Conservation (phyloP, 1,284 basidiomycete species). For the Anthracocystis setariae region DNA sequence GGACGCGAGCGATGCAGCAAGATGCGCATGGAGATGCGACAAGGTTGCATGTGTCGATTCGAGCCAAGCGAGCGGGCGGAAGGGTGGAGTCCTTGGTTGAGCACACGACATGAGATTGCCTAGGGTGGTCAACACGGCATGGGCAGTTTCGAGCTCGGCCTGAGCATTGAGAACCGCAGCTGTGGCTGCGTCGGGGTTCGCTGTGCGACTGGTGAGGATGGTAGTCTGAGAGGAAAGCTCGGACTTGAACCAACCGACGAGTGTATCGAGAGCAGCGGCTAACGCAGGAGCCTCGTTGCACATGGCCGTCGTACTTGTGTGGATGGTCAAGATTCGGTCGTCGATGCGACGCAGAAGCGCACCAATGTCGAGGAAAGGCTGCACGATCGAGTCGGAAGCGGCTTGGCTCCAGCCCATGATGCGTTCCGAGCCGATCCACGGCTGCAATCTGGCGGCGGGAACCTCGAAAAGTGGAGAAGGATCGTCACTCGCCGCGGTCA, state of each 20-base stretch:
- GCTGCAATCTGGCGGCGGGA: conserved; percentile 13
- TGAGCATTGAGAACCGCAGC: conserved; percentile 38
- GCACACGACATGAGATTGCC: conserved; percentile 35
- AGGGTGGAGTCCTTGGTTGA: conserved; percentile 33
- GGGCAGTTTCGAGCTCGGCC: conserved; percentile 34
- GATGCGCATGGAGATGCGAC: conserved; percentile 50
- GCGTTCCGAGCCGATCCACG: conserved; percentile 43
- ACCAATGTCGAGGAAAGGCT: conserved; percentile 37
- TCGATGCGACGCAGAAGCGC: conserved; percentile 46
- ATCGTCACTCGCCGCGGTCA: conserved; percentile 17
- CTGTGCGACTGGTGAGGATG: conserved; percentile 1
- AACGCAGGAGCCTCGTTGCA: conserved; percentile 47
- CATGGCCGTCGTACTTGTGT: conserved; percentile 8
- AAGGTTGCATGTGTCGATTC: conserved; percentile 28
- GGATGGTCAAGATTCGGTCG: conserved; percentile 26
- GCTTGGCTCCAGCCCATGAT: conserved; percentile 38
- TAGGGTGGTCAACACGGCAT: conserved; percentile 27
- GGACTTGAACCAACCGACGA: conserved; percentile 46
- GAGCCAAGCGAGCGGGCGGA: conserved; percentile 35
- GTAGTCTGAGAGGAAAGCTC: conserved; percentile 29
- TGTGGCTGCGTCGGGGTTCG: background rate
- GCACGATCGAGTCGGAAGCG: conserved; percentile 37
- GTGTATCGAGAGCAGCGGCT: conserved; percentile 35
- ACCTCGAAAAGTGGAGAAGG: background rate
- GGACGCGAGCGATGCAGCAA: conserved; percentile 42